Percentiles rank a stretch among this genome's conserved stretches.
Conservation (phyloP, 2,329 filamentous ascomycete genomes). For the Delphinella strobiligena region DNA sequence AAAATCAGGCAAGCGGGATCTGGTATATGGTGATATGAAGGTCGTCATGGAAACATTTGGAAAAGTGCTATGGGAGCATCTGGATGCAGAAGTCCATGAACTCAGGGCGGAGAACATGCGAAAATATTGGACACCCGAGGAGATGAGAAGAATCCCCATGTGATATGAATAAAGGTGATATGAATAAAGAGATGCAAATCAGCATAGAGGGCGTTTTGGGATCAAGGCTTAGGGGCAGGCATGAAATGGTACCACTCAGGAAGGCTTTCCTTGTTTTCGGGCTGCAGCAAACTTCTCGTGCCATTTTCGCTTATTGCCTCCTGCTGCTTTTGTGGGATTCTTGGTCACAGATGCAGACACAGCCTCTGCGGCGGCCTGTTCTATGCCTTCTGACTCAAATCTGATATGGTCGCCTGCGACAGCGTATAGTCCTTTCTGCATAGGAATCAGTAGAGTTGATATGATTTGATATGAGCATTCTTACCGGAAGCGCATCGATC, state of each 20-base stretch:
- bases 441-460: neutral
- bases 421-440: neutral
- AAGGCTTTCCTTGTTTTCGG: constrained; percentile 7
- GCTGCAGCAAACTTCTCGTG: constrained; percentile 25
- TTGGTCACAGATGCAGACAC: neutral
- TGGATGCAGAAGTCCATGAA: constrained; percentile 72
- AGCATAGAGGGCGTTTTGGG: neutral
- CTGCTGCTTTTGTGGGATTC: constrained; percentile 3
- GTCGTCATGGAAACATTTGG: constrained; percentile 67
- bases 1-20: constrained; percentile 47
- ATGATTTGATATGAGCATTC: neutral
- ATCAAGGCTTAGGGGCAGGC: too few species aligned
- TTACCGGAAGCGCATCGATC: constrained; percentile 15
- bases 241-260: neutral
- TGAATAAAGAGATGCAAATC: neutral
- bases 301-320: constrained; percentile 24
- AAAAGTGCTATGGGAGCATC: constrained; percentile 64
- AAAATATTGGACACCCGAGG: constrained; percentile 64
- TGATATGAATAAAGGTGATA: constrained; percentile 20
- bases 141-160: constrained; percentile 61
- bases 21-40: constrained; percentile 49
- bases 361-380: neutral
- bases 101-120: constrained; percentile 81
- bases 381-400: neutral
- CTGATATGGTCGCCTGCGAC: constrained; percentile 3